Evolutionary conservation across 148 eudicot genomes (phyloP).

Genomic region (Beta vulgaris): DNA sequence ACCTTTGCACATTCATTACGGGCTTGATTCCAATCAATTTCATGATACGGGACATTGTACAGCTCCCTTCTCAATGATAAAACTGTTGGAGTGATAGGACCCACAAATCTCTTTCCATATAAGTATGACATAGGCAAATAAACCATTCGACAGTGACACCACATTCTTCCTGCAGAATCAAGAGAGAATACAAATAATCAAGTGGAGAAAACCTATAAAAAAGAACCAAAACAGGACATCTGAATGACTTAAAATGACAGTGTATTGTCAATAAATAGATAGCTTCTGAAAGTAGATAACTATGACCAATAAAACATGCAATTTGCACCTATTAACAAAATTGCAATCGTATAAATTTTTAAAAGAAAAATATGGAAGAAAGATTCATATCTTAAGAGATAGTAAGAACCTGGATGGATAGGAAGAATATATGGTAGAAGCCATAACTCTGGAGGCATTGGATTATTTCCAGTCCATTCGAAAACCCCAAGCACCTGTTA

Average conservation of each 20-base stretch:
- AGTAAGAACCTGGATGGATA: conserved; percentile 76
- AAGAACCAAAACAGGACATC: not conserved
- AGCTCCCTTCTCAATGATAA: conserved; percentile 81
- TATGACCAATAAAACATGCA: too few species aligned
- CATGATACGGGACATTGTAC: conserved; percentile 73
- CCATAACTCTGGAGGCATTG: conserved; percentile 96
- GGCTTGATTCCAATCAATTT: conserved; percentile 82
- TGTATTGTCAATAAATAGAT: too few species aligned
- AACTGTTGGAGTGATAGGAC: conserved; percentile 86
- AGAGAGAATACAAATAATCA: not conserved
- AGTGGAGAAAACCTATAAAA: not conserved
- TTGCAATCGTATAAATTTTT: not conserved
- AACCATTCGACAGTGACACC: conserved; percentile 99
- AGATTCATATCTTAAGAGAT: not conserved
- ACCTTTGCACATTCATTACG: conserved; percentile 98
- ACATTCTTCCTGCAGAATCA: conserved; percentile 81
- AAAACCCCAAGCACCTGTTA: conserved; percentile 87
- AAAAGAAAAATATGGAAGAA: not conserved
- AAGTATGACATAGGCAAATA: conserved; percentile 96
- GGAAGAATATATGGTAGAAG: conserved; percentile 87
- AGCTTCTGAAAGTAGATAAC: too few species aligned
- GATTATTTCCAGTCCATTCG: conserved; percentile 98
- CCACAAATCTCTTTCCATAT: conserved; percentile 96
- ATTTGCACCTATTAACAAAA: conserved; percentile 7
- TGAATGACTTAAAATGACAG: not conserved